Conservation (phyloP, 2,329 filamentous ascomycete species). For the Kalmusia sp. region DNA sequence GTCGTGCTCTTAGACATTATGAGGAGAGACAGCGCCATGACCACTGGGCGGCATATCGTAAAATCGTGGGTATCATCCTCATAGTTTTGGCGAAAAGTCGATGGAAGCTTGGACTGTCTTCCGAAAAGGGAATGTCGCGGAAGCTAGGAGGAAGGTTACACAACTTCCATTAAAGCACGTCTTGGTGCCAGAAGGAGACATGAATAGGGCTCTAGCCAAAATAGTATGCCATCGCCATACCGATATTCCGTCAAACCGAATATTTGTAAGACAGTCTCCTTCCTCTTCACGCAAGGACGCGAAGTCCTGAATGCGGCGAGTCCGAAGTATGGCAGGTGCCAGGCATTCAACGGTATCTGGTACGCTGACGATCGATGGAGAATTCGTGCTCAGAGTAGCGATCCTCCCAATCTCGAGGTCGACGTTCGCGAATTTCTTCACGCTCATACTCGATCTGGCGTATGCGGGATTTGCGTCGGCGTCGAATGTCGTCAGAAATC, state of each 20-base stretch:
- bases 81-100: conserved; percentile 27
- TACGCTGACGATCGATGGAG: conserved; percentile 62
- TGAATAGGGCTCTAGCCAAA: not conserved
- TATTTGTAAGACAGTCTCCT: not conserved
- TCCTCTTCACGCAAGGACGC: not conserved
- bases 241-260: not conserved
- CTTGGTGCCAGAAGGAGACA: not conserved
- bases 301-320: not conserved
- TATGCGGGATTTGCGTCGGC: conserved; percentile 65
- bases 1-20: conserved; percentile 21
- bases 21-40: conserved; percentile 17
- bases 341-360: conserved; percentile 44
- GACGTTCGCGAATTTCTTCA: conserved; percentile 58
- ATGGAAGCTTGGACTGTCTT: conserved; percentile 5
- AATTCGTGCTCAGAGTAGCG: conserved; percentile 72
- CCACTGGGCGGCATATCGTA: conserved; percentile 31
- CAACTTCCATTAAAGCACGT: not conserved
- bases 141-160: conserved; percentile 2
- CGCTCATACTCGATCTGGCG: conserved; percentile 69
- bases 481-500: conserved; percentile 81
- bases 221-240: not conserved
- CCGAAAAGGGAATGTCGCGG: conserved; percentile 15
- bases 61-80: conserved; percentile 40
- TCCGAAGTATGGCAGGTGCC: not conserved
- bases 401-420: conserved; percentile 64